phyloP scores from a whole-genome alignment of 306 rosid genomes.

The Sesbania bispinosa region DNA sequence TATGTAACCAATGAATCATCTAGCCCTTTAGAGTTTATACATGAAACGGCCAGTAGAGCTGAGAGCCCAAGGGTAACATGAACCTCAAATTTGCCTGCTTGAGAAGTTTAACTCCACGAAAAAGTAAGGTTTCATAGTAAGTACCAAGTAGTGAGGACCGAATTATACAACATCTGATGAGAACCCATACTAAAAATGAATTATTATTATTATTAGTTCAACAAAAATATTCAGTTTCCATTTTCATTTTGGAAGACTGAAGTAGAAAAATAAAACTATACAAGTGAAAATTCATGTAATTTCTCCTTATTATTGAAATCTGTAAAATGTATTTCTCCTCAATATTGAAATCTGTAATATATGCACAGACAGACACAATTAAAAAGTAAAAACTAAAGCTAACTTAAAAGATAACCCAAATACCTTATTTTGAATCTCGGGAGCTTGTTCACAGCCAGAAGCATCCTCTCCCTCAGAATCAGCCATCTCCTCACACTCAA shows the following conservation, averaged over 20 bases:
- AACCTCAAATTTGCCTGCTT: neutral
- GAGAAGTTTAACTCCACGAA: neutral
- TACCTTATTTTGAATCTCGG: slow-evolving; percentile 63
- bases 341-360: neutral
- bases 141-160: neutral
- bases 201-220: neutral
- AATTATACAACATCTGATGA: neutral
- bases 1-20: neutral
- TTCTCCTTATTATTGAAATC: neutral
- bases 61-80: neutral
- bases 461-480: slow-evolving; percentile 96
- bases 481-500: slow-evolving; percentile 94
- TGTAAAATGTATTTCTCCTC: slow-evolving; percentile 9
- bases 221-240: neutral
- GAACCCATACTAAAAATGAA: neutral
- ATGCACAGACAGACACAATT: neutral
- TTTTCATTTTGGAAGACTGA: slow-evolving; percentile 7
- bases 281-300: neutral
- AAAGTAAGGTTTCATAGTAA: neutral
- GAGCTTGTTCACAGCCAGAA: slow-evolving; percentile 57
- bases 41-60: neutral
- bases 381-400: slow-evolving; percentile 2
- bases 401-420: slow-evolving; percentile 6
- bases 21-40: slow-evolving; percentile 5
- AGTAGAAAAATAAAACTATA: neutral